Base-by-base conservation (phyloP, 2,329 filamentous ascomycete genomes). In the Drechslerella dactyloides region DNA sequence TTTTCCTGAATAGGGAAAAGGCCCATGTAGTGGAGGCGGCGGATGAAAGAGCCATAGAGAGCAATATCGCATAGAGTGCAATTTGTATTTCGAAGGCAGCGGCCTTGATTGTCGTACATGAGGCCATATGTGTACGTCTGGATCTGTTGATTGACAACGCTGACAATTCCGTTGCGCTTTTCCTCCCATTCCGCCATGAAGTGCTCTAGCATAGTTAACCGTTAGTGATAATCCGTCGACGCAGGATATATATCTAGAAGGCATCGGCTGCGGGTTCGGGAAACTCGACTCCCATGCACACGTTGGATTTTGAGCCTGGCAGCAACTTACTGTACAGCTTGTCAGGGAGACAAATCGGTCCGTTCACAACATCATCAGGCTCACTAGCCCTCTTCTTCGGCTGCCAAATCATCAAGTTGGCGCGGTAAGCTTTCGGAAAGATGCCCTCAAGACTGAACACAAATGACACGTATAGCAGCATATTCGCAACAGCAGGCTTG, bases 171-270 rank as follows among this genome's bases (percentile, higher is more conserved):
- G 19, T 15, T 57, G 15, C 68, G 54, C 37, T 65, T 65, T 17
- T 60, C 50, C 52, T 72, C 68, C 68, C 68, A 72, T 52, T 72
- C 68, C 10, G 60, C 50, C 68, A 72, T 72, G 37, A 72, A 72
- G n/a, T 65, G 51, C 15, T 7, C 60, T 65, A 8, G 8, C 8
- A 33, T 33, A 33, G 8, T 33, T 8, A 33, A 4, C 27, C 3
- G 27, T 33, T 33, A 8, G 27, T 33, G 27, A 33, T 3, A 33
- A 33, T 33, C 3, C 8, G 27, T 33, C 27, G 27, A 33, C n/a
- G n/a, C n/a, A n/a, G n/a, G n/a, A n/a, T n/a, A n/a, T n/a, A n/a
- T n/a, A n/a, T n/a, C n/a, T n/a, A n/a, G n/a, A n/a, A n/a, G n/a
- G n/a, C n/a, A n/a, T n/a, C n/a, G n/a, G n/a, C n/a, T n/a, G n/a